phyloP scores from a whole-genome alignment of 495 filamentous ascomycete genomes.

The Trichoderma orchidacearum region DNA sequence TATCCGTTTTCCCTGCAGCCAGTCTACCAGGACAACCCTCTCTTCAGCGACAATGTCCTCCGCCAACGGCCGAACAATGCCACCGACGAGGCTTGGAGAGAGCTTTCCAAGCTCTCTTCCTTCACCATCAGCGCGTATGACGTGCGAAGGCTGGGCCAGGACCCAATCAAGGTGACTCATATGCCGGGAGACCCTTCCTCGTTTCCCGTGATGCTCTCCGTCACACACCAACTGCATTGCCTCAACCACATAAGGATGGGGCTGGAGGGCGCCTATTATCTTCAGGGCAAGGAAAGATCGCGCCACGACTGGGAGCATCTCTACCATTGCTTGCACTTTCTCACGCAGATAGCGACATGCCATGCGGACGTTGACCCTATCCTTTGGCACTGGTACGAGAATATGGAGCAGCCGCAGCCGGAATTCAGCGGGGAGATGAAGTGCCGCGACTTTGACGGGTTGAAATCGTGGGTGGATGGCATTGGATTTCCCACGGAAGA shows the following conservation, averaged over 20 bases:
- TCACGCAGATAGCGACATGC: neutral
- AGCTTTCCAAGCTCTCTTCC: neutral
- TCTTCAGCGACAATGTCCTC: neutral
- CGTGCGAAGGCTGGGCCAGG: neutral
- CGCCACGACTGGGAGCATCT: neutral
- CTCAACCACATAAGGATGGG: neutral
- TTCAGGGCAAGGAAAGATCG: neutral
- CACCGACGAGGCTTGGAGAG: neutral
- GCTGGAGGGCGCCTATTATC: neutral
- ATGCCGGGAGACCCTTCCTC: neutral
- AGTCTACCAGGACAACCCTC: neutral
- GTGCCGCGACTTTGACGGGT: neutral
- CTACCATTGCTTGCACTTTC: neutral
- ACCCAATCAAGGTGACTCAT: neutral
- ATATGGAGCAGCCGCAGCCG: neutral
- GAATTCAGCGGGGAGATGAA: neutral
- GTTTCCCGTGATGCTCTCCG: neutral
- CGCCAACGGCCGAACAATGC: neutral
- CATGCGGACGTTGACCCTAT: neutral
- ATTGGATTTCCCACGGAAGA: neutral
- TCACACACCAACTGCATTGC: neutral
- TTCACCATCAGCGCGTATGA: neutral
- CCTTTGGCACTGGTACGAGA: neutral
- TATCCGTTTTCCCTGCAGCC: neutral
- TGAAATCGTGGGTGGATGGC: neutral